Evolutionary conservation across 805 yeast species (phyloP).

Genomic region (Cyberlindnera amylophila): DNA sequence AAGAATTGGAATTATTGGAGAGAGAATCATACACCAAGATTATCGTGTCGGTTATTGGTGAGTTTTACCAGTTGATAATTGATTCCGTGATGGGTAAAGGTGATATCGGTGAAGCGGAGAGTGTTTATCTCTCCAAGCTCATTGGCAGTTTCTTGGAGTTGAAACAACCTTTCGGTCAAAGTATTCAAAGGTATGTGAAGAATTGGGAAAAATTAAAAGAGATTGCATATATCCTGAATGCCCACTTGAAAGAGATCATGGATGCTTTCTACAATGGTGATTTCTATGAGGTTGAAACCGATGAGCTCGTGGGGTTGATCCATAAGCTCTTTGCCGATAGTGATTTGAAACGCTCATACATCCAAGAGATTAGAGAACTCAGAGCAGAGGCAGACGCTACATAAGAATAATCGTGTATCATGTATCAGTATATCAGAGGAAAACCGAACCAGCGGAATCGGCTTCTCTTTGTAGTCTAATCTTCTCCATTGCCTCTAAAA

Average conservation of each 20-base stretch:
- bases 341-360: constrained; percentile 30
- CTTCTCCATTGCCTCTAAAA: constrained; percentile 47
- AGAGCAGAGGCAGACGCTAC: constrained; percentile 28
- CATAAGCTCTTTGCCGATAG: constrained; percentile 39
- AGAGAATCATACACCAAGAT: constrained; percentile 5
- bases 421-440: constrained; percentile 1
- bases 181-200: constrained; percentile 8
- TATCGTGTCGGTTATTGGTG: constrained; percentile 16
- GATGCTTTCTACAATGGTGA: constrained; percentile 38
- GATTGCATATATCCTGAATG: constrained; percentile 20
- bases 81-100: constrained; percentile 14
- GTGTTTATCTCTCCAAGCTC: constrained; percentile 20
- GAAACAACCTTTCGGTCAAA: constrained; percentile 13
- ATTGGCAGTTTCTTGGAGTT: constrained; percentile 17
- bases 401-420: not conserved
- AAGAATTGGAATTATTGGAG: constrained; percentile 9
- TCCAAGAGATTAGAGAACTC: constrained; percentile 40
- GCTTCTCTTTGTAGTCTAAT: not conserved
- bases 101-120: constrained; percentile 25
- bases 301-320: constrained; percentile 35
- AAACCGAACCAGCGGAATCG: constrained; percentile 11
- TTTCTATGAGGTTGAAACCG: constrained; percentile 35
- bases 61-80: constrained; percentile 20
- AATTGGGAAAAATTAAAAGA: constrained; percentile 23
- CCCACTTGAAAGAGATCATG: constrained; percentile 41